These are phyloP conservation scores for Dryadomyces quercus-mongolicae DNA, from an alignment of 2,329 filamentous ascomycete genomes.

Conservation along the genomic window DNA sequence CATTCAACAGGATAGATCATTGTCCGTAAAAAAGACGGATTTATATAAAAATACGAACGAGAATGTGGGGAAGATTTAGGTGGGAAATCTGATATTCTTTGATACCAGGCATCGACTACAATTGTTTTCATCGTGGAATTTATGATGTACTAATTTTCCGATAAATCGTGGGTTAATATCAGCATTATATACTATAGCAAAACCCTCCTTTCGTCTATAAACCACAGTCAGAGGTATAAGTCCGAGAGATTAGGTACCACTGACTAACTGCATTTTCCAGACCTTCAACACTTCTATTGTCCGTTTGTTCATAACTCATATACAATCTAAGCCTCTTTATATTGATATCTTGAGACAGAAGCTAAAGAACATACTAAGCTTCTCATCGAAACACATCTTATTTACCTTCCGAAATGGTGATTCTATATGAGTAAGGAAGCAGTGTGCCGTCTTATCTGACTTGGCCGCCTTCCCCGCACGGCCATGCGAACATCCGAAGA, in stretches of 20 bases:
- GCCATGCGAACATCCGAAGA: neutral
- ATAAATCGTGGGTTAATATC: neutral
- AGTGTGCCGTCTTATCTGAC: neutral
- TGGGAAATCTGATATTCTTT: no score
- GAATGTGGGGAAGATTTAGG: no score
- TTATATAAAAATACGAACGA: no score
- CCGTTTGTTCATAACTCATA: constrained; percentile 3
- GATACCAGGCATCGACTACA: no score
- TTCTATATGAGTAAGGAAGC: neutral
- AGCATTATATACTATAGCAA: no score
- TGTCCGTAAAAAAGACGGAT: no score
- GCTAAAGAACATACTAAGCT: no score
- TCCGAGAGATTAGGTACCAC: neutral
- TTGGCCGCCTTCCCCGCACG: neutral
- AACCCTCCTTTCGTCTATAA: no score
- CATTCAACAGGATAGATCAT: no score
- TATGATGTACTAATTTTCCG: neutral
- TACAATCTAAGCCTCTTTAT: neutral
- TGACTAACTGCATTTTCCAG: neutral
- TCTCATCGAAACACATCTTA: no score
- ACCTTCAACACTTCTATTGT: constrained; percentile 1
- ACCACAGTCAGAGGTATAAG: neutral
- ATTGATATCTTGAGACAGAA: neutral
- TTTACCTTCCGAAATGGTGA: no score
- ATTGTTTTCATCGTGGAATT: neutral